Evolutionary conservation across 108 stramenopile genomes (phyloP), one percentile per base, ranked within the genome.

Genomic region (Nitzschia inconspicua): DNA sequence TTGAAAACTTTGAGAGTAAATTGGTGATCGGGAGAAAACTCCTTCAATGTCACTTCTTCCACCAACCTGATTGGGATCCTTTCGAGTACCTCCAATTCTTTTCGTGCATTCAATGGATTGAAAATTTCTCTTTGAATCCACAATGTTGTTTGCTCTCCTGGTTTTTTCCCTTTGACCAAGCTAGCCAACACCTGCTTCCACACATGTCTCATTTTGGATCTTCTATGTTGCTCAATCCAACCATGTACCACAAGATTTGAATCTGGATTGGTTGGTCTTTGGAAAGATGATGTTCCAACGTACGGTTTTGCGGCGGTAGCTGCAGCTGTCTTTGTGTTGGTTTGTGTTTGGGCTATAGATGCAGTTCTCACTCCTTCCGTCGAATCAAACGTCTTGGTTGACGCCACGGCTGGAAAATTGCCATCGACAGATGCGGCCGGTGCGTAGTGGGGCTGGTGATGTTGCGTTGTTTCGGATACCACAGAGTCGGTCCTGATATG

Each of bases 221-320:
- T 84, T 6, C 91, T 79, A n/a, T 82, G 84, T 70, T 89, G 88
- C 60, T 89, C 88, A 43, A 93, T 76, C 91, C 91, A 93, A 32
- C 91, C 88, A 60, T 79, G 88, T 44, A 82, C 88, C 24, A 93
- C 73, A 25, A 93, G 63, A 20, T 80, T 68, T 6, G 91, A 88
- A n/a, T 66, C 67, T 11, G 76, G 66, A 63, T 86, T 88, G 44
- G 56, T 65, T 1, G 90, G 86, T 36, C 77, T 72, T 57, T 86
- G 86, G 60, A 91, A 88, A 19, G 80, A 75, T 9, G 83, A 84
- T 32, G 71, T 86, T n/a, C n/a, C n/a, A n/a, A n/a, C n/a, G n/a
- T n/a, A n/a, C n/a, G n/a, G n/a, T n/a, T n/a, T n/a, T n/a, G n/a
- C n/a, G n/a, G n/a, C n/a, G n/a, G n/a, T n/a, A n/a, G n/a, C n/a